Percentiles rank a stretch among this genome's conserved stretches.
These are phyloP conservation scores for Botrytis fragariae DNA, from an alignment of 2,329 filamentous ascomycete species.

Conservation along the genomic window DNA sequence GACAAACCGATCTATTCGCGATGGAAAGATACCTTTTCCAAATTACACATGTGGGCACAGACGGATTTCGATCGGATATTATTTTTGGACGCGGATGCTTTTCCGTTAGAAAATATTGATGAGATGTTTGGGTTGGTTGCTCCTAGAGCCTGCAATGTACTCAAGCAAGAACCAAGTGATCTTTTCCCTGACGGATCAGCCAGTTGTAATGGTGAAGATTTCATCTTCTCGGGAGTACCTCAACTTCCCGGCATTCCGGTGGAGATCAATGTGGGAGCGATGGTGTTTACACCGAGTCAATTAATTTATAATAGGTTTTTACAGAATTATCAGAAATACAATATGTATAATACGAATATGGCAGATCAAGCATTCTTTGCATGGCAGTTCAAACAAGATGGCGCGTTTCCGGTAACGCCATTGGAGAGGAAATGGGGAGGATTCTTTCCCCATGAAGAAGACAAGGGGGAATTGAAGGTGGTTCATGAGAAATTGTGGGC, in stretches of 20 bases:
- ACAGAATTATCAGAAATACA: slow-evolving; percentile 9
- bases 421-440: slow-evolving; percentile 15
- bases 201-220: background rate
- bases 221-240: slow-evolving; percentile 3
- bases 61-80: slow-evolving; percentile 22
- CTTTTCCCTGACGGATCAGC: slow-evolving; percentile 2
- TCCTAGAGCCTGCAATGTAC: slow-evolving; percentile 9
- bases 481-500: slow-evolving; percentile 21
- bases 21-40: slow-evolving; percentile 26
- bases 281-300: slow-evolving; percentile 11
- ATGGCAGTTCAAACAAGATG: slow-evolving; percentile 18
- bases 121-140: slow-evolving; percentile 23
- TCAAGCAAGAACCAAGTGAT: background rate
- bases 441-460: slow-evolving; percentile 15
- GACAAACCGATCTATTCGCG: slow-evolving; percentile 11
- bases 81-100: slow-evolving; percentile 24
- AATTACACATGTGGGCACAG: slow-evolving; percentile 25
- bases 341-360: slow-evolving; percentile 15
- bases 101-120: slow-evolving; percentile 24
- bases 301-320: background rate
- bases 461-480: slow-evolving; percentile 14
- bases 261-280: slow-evolving; percentile 15
- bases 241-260: background rate
- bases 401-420: slow-evolving; percentile 6
- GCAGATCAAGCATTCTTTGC: slow-evolving; percentile 19